Conservation (phyloP, 768 basidiomycete species). For the Austroboletus festivus region DNA sequence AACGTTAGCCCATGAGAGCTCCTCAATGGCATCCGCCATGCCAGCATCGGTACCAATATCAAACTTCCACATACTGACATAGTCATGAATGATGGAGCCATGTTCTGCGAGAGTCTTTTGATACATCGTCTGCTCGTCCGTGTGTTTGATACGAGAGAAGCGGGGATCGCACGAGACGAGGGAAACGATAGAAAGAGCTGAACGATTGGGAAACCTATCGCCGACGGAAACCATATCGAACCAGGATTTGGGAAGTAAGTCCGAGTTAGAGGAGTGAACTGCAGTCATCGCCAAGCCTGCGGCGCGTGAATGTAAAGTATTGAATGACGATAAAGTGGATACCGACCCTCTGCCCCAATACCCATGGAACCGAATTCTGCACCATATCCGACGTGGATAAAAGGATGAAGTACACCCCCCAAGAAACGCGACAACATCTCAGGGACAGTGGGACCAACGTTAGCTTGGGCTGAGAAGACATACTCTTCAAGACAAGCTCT, state of each 20-base stretch:
- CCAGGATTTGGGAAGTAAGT: slow-evolving; percentile 20
- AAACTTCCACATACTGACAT: slow-evolving; percentile 46
- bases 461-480: slow-evolving; percentile 50
- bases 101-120: slow-evolving; percentile 28
- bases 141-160: slow-evolving; percentile 23
- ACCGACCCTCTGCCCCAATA: slow-evolving; percentile 57
- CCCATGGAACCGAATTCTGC: slow-evolving; percentile 61
- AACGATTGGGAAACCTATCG: slow-evolving; percentile 14
- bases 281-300: slow-evolving; percentile 57
- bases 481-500: slow-evolving; percentile 49
- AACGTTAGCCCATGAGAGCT: slow-evolving; percentile 53
- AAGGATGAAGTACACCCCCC: slow-evolving; percentile 56
- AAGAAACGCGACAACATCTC: slow-evolving; percentile 57
- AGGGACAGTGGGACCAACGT: slow-evolving; percentile 28
- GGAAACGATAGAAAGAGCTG: slow-evolving; percentile 48
- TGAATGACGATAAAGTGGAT: slow-evolving; percentile 34
- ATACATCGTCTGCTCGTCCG: slow-evolving; percentile 32
- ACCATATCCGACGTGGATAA: slow-evolving; percentile 64
- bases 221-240: slow-evolving; percentile 20
- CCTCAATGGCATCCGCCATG: slow-evolving; percentile 54
- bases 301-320: slow-evolving; percentile 15
- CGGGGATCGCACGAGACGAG: slow-evolving; percentile 50
- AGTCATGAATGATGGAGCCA: slow-evolving; percentile 38
- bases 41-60: slow-evolving; percentile 35
- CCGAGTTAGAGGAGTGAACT: slow-evolving; percentile 17